Evolutionary conservation across 2,329 filamentous ascomycete genomes (phyloP), one percentile per base, ranked within the genome.

Genomic region (Bimuria novae-zelandiae): DNA sequence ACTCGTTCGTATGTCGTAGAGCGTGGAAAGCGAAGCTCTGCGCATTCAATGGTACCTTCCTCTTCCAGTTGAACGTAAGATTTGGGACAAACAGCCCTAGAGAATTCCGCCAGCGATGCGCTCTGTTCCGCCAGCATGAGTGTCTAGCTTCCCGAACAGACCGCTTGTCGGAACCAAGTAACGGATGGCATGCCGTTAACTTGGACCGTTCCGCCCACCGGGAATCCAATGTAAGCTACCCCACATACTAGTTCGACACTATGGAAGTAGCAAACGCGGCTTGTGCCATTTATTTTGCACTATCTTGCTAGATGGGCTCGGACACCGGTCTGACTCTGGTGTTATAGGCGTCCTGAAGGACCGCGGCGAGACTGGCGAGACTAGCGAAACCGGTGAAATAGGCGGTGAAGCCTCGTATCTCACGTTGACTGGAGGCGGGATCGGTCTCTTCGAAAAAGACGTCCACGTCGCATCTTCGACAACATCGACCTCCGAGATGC

Each of bases 191-290:
- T 62, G 32, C 57, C 48, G 22, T n/a, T n/a, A n/a, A n/a, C 7
- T 45, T 50, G 22, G 14, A 51, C 49, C 19, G 37, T 37, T 37
- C 41, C 36, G 22, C 23, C 36, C 35, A 27, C 30, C 42, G 47
- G 49, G 40, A 35, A 51, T 29, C n/a, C 33, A 17, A 29, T 12
- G 21, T 22, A 42, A 45, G 39, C 51, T 55, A 51, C 47, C 37
- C 35, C 49, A 39, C 25, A 49, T 16, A 10, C 37, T 27, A 47
- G 32, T 39, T 37, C 6, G 5, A 32, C 45, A 16, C 30, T 58
- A 73, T 14, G 70, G 69, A 46, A 71, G 52, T 23, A 65, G 49
- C 36, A 70, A 54, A 46, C 69, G 65, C 1, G 70, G 67, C 39
- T 69, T 71, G 40, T 57, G 68, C 69, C 70, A 72, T 1, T 60